Base-by-base conservation (phyloP, 2,329 filamentous ascomycete genomes). In the Ceratocystis destructans region DNA sequence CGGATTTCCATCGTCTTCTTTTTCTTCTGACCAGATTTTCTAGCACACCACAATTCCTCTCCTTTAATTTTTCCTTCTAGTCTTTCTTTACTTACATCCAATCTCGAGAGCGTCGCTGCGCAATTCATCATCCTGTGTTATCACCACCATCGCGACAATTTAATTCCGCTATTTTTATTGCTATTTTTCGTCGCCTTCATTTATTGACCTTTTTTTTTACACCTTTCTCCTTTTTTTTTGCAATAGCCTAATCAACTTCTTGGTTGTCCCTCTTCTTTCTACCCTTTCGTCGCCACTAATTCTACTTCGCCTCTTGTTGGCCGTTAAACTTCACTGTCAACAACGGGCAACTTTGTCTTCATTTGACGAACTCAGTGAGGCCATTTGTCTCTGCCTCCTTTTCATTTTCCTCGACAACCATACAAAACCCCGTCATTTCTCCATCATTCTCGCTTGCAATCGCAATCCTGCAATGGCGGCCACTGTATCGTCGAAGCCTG, bases 401-500 rank as follows among this genome's bases (percentile, higher is more conserved):
- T 15, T 12, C 10, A 10, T 12, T 41, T 41, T 1, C 12, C 37
- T 41, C 37, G 37, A 41, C 37, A 41, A 41, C 37, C 10, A 4
- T 41, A 3, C 4, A 12, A 10, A 41, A 15, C 12, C 37, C 37
- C 12, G 3, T 4, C 10, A 15, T 15, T 15, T 41, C 37, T 41
- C 4, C 37, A 41, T 41, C 37, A 15, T 41, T 15, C 10, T 41
- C 37, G 37, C 37, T 41, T 41, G 37, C 37, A 12, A 15, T 4
- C 37, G 37, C 10, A 41, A 12, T 41, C 64, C 50, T 64, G 41
- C 53, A 57, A 69, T 69, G 66, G 61, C 67, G 33, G 44, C 61
- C 22, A 44, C 64, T 37, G 64, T 62, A 63, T 66, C 45, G 65
- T 59, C 55, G 5, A 69, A 66, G 57, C 71, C 65, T 75, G 74